Conservation (phyloP, 2,329 filamentous ascomycete species). For the Fusarium musae region DNA sequence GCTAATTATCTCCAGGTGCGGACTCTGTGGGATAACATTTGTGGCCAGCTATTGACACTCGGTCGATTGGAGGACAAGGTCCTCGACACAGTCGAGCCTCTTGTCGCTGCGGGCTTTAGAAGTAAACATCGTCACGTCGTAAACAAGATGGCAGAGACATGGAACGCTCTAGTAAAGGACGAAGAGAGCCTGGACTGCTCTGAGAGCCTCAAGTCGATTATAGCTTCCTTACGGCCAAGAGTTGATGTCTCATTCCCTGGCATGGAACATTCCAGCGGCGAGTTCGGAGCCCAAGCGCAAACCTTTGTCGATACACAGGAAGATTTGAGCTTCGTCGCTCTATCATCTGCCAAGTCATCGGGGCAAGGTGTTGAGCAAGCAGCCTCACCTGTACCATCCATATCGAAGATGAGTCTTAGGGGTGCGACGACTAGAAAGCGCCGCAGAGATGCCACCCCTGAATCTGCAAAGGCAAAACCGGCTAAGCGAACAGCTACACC, state of each 20-base stretch:
- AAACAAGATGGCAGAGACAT: conserved; percentile 63
- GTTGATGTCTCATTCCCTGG: conserved; percentile 60
- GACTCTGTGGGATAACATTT: conserved; percentile 62
- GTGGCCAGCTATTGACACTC: conserved; percentile 51
- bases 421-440: conserved; percentile 45
- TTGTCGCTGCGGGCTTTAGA: conserved; percentile 66
- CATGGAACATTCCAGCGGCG: conserved; percentile 52
- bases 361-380: conserved; percentile 36
- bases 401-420: conserved; percentile 33
- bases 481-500: conserved; percentile 53
- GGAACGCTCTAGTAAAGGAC: conserved; percentile 77
- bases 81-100: conserved; percentile 63
- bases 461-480: conserved; percentile 37
- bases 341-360: conserved; percentile 48
- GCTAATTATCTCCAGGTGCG: conserved; percentile 56
- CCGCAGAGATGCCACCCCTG: conserved; percentile 44
- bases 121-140: conserved; percentile 67
- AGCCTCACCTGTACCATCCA: conserved; percentile 20
- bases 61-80: conserved; percentile 55
- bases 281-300: conserved; percentile 53
- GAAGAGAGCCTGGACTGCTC: conserved; percentile 72
- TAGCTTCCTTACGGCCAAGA: conserved; percentile 69
- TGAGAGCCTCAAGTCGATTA: conserved; percentile 66
- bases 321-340: conserved; percentile 51
- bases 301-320: conserved; percentile 63